Percentiles rank a stretch among this genome's conserved stretches.
Evolutionary conservation across 441 rosid species (phyloP).

Genomic region (Erysimum pusillum): DNA sequence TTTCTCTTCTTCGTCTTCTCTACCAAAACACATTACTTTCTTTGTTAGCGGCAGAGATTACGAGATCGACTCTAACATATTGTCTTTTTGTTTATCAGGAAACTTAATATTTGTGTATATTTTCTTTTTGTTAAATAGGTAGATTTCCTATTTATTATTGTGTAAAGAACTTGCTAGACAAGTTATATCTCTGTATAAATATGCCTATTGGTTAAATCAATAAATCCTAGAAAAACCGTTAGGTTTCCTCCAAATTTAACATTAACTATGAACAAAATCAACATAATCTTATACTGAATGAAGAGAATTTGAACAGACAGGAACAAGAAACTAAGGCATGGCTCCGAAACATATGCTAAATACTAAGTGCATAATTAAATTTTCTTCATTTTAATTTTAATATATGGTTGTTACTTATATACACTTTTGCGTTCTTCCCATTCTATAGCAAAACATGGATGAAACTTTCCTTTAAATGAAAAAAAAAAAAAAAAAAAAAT

Average conservation of each 20-base stretch:
- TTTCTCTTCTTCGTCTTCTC: background rate
- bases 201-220: too few relatives aligned
- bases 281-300: background rate
- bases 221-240: too few relatives aligned
- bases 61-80: too few relatives aligned
- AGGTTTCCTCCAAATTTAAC: too few relatives aligned
- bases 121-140: too few relatives aligned
- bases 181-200: too few relatives aligned
- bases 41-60: background rate
- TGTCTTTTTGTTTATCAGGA: too few relatives aligned
- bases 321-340: background rate
- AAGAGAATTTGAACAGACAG: background rate
- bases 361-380: background rate
- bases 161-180: too few relatives aligned
- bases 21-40: background rate
- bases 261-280: background rate
- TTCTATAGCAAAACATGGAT: slow-evolving; percentile 14
- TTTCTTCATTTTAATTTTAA: background rate
- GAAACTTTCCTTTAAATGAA: background rate
- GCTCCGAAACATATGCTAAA: background rate
- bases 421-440: slow-evolving; percentile 8
- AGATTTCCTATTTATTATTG: too few relatives aligned
- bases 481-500: background rate
- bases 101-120: too few relatives aligned
- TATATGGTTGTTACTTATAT: background rate